These are phyloP conservation scores for Sutorius australiensis DNA, from an alignment of 768 basidiomycete genomes.

Conservation along the genomic window DNA sequence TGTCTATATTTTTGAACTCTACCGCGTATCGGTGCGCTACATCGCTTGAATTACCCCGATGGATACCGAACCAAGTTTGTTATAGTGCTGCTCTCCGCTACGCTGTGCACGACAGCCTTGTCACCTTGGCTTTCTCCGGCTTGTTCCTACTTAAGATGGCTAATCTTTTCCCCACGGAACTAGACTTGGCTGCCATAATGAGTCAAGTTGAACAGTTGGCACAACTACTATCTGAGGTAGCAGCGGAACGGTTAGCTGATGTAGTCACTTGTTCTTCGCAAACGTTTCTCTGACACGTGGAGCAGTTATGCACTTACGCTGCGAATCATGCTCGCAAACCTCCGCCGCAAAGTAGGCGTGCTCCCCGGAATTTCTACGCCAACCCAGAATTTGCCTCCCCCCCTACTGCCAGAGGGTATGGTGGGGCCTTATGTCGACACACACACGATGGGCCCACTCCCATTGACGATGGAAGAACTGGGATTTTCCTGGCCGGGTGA, in stretches of 20 bases:
- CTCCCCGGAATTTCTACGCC: conserved; percentile 46
- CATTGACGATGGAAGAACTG: conserved; percentile 83
- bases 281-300: conserved; percentile 10
- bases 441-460: conserved; percentile 47
- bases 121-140: conserved; percentile 87
- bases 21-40: conserved; percentile 69
- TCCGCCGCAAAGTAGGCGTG: conserved; percentile 83
- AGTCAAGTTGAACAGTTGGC: conserved; percentile 88
- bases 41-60: neutral
- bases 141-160: conserved; percentile 94
- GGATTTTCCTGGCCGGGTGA: conserved; percentile 71
- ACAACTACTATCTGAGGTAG: conserved; percentile 86
- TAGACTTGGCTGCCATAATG: conserved; percentile 73
- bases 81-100: conserved; percentile 82
- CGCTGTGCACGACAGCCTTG: conserved; percentile 89
- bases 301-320: conserved; percentile 82
- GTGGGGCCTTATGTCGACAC: conserved; percentile 53
- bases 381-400: conserved; percentile 49
- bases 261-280: neutral
- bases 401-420: conserved; percentile 55
- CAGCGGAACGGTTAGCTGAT: conserved; percentile 71
- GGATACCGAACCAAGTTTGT: neutral
- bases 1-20: conserved; percentile 80
- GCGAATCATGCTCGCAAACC: conserved; percentile 89
- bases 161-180: conserved; percentile 81